phyloP scores from a whole-genome alignment of 129 eudicot species.

The Helichrysum umbraculigerum region DNA sequence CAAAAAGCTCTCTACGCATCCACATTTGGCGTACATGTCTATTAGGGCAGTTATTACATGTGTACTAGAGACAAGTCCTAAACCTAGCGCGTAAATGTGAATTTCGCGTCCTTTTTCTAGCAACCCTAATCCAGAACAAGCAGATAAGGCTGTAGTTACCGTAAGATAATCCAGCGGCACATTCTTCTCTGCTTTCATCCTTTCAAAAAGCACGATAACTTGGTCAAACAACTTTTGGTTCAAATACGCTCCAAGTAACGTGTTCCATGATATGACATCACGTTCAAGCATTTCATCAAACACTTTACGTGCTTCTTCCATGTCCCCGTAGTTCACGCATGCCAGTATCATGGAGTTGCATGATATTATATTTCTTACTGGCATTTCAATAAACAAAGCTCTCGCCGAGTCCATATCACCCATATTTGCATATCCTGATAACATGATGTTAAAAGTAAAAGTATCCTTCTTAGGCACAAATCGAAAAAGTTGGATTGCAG shows the following conservation, averaged over 20 bases:
- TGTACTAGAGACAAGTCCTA: conserved; percentile 24
- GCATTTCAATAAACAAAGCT: conserved; percentile 36
- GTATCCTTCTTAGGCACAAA: conserved; percentile 40
- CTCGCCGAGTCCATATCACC: conserved; percentile 35
- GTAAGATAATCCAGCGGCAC: conserved; percentile 39
- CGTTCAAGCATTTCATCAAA: conserved; percentile 48
- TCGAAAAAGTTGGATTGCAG: conserved; percentile 33
- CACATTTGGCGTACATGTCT: conserved; percentile 62
- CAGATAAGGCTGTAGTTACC: conserved; percentile 35
- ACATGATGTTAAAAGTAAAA: conserved; percentile 38
- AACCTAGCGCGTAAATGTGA: conserved; percentile 35
- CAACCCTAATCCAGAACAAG: conserved; percentile 44
- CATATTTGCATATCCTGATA: conserved; percentile 42
- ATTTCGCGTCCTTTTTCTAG: conserved; percentile 38
- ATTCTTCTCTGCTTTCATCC: conserved; percentile 33
- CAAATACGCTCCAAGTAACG: conserved; percentile 43
- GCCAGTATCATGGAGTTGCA: conserved; percentile 55
- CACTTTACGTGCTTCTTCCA: conserved; percentile 39
- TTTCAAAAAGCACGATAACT: conserved; percentile 38
- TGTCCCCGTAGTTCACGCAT: conserved; percentile 38
- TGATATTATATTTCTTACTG: conserved; percentile 25
- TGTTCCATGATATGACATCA: conserved; percentile 50
- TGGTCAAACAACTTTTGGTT: conserved; percentile 22
- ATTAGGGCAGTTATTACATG: conserved; percentile 41
- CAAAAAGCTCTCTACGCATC: conserved; percentile 39